These are phyloP conservation scores for Coemansia sp. DNA, from an alignment of 192 early-diverging fungal genomes.

Conservation along the genomic window DNA sequence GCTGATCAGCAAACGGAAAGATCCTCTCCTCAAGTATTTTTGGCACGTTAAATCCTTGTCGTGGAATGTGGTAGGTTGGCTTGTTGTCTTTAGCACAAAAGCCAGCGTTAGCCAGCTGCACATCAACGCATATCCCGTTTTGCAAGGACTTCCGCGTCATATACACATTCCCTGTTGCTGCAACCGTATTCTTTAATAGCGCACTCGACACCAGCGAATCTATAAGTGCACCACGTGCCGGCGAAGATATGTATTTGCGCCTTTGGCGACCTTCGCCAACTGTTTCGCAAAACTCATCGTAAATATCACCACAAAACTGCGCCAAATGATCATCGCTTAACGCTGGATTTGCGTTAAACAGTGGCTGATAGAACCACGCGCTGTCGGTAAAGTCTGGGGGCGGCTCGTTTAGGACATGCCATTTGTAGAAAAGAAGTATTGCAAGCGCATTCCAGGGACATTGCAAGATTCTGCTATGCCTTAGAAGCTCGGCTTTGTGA, in stretches of 20 bases:
- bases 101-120: constrained; percentile 29
- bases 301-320: constrained; percentile 24
- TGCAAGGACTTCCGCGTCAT: constrained; percentile 20
- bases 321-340: constrained; percentile 18
- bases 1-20: constrained; percentile 42
- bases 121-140: constrained; percentile 11
- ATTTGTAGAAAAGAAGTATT: constrained; percentile 42
- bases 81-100: neutral
- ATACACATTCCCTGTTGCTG: constrained; percentile 14
- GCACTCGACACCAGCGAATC: neutral
- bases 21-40: constrained; percentile 12
- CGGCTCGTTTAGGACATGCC: constrained; percentile 44
- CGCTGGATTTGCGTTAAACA: constrained; percentile 27
- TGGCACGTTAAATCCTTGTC: constrained; percentile 6
- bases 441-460: constrained; percentile 54
- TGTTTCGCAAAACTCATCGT: constrained; percentile 24
- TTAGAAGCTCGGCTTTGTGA: constrained; percentile 26
- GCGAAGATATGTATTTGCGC: constrained; percentile 22
- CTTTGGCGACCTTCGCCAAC: constrained; percentile 6
- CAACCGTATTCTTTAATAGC: constrained; percentile 9
- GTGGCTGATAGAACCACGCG: constrained; percentile 29
- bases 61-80: constrained; percentile 12
- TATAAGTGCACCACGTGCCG: constrained; percentile 5
- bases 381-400: constrained; percentile 37
- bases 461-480: constrained; percentile 21